A percentile compares a stretch with the other conserved stretches of the same genome.
Evolutionary conservation across 2,329 filamentous ascomycete species (phyloP).

Genomic region (Epicoccum nigrum): DNA sequence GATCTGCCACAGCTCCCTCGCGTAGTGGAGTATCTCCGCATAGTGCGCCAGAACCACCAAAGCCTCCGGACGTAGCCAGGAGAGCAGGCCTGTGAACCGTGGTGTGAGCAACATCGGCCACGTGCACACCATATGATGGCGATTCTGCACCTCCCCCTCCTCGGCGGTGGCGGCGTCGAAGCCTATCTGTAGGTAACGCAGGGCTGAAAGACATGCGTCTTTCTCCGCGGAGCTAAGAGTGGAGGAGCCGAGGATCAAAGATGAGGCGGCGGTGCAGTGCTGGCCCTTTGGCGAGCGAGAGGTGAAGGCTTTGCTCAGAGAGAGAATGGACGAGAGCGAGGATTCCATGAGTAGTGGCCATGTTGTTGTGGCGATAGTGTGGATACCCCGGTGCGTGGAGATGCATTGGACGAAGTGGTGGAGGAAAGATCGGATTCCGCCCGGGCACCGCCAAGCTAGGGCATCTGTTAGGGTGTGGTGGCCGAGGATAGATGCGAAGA

Average conservation of each 20-base stretch:
- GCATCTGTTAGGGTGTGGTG: constrained; percentile 47
- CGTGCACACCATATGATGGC: constrained; percentile 37
- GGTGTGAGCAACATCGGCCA: constrained; percentile 48
- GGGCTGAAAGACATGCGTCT: constrained; percentile 33
- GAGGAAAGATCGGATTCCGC: constrained; percentile 28
- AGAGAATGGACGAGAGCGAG: constrained; percentile 36
- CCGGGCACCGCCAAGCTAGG: constrained; percentile 28
- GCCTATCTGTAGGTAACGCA: constrained; percentile 31
- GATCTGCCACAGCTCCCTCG: constrained; percentile 29
- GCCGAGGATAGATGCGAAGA: constrained; percentile 46
- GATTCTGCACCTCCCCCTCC: constrained; percentile 9
- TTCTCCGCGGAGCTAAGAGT: constrained; percentile 24
- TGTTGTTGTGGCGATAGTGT: constrained; percentile 22
- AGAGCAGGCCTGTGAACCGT: constrained; percentile 48
- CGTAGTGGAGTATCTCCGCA: constrained; percentile 55
- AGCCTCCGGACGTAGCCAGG: constrained; percentile 49
- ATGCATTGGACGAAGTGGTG: constrained; percentile 40
- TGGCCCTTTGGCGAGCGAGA: constrained; percentile 26
- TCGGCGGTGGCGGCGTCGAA: constrained; percentile 25
- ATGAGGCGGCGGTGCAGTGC: constrained; percentile 25
- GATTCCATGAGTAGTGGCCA: constrained; percentile 37
- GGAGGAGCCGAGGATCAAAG: constrained; percentile 24
- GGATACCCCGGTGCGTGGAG: constrained; percentile 26
- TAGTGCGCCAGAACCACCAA: constrained; percentile 59
- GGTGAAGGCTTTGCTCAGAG: constrained; percentile 21